Conservation (phyloP, 2,329 filamentous ascomycete genomes). For the Septoria linicola region DNA sequence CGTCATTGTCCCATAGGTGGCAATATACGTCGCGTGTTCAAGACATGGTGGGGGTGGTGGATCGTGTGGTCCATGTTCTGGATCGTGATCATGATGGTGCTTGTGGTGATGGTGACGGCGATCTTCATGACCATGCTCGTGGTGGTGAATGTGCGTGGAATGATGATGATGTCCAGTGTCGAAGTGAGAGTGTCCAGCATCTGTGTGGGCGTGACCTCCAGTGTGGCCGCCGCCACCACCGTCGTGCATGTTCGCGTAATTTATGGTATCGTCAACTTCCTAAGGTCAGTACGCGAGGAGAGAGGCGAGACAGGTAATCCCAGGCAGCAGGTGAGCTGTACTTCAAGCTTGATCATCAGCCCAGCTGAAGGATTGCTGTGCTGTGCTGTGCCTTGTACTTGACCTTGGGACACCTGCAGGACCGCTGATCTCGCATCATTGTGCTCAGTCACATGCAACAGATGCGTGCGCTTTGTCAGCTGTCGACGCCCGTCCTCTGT, state of each 20-base stretch:
- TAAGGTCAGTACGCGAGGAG: too few relatives aligned
- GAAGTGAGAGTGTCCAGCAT: slow-evolving; percentile 2
- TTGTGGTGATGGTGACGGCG: not conserved
- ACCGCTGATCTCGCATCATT: too few relatives aligned
- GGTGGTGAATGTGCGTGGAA: not conserved
- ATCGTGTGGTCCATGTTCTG: not conserved
- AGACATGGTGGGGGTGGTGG: not conserved
- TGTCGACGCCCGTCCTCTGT: too few relatives aligned
- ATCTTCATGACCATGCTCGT: not conserved
- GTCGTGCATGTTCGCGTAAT: slow-evolving; percentile 2
- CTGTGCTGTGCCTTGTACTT: slow-evolving; percentile 25
- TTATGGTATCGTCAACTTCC: not conserved
- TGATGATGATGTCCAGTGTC: slow-evolving; percentile 1
- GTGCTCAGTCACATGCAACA: too few relatives aligned
- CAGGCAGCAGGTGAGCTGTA: too few relatives aligned
- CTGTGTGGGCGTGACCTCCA: not conserved
- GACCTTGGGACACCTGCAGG: slow-evolving; percentile 23
- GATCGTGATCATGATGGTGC: slow-evolving; percentile 4
- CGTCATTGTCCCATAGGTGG: slow-evolving; percentile 1
- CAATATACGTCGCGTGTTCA: not conserved
- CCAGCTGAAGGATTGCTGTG: not conserved
- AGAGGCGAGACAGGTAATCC: too few relatives aligned
- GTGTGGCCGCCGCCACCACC: slow-evolving; percentile 1
- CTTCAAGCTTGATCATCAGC: too few relatives aligned
- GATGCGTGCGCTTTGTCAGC: too few relatives aligned